A percentile compares a stretch with the other conserved stretches of the same genome.
These are phyloP conservation scores for Incumbomyces lentus DNA, from an alignment of 2,329 filamentous ascomycete genomes.

Conservation along the genomic window DNA sequence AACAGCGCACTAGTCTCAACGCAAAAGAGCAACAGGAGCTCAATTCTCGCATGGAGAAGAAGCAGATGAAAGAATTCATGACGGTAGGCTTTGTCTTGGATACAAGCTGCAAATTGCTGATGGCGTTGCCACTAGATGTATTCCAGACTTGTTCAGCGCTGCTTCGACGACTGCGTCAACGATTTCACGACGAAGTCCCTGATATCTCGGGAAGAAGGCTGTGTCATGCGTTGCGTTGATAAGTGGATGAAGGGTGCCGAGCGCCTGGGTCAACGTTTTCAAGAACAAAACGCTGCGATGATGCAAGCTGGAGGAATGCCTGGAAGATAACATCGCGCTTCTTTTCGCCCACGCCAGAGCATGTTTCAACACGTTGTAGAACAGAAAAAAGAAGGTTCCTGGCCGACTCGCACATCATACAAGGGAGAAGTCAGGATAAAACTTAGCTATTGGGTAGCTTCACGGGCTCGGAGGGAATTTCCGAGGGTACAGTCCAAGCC, in stretches of 20 bases:
- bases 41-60: constrained; percentile 87
- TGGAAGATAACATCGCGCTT: constrained; percentile 27
- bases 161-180: constrained; percentile 94
- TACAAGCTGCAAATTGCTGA: constrained; percentile 11
- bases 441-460: too few species aligned
- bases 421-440: too few species aligned
- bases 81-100: constrained; percentile 50
- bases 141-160: constrained; percentile 50
- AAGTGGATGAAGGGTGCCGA: constrained; percentile 91
- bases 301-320: constrained; percentile 48
- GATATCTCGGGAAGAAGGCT: constrained; percentile 76
- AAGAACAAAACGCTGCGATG: constrained; percentile 60
- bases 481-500: too few species aligned
- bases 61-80: constrained; percentile 99
- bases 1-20: constrained; percentile 49
- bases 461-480: too few species aligned
- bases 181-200: constrained; percentile 98
- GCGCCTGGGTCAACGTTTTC: constrained; percentile 83
- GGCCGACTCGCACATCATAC: too few species aligned
- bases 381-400: not conserved
- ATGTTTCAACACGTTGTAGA: not conserved
- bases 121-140: constrained; percentile 45
- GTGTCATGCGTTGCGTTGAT: constrained; percentile 87
- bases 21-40: constrained; percentile 81
- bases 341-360: too few species aligned